Evolutionary conservation across 1,139 yeast species (phyloP).

Genomic region (Taphrina pruni): DNA sequence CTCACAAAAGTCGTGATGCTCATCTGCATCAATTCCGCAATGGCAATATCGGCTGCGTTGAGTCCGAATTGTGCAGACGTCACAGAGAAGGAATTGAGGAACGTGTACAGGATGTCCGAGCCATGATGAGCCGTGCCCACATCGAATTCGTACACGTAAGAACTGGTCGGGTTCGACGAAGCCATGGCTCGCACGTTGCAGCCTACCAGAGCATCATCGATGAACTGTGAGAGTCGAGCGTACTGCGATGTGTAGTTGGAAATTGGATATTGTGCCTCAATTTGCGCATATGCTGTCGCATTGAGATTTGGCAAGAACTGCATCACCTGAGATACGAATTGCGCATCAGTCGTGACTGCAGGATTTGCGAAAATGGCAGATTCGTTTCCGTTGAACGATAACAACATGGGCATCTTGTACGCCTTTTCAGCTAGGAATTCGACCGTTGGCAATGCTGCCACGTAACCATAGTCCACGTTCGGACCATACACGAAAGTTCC

Average conservation of each 20-base stretch:
- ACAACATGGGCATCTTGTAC: conserved; percentile 4
- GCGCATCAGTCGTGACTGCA: conserved; percentile 2
- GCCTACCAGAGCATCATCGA: conserved; percentile 1
- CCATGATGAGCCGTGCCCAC: conserved; percentile 24
- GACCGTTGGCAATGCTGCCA: conserved; percentile 12
- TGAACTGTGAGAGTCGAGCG: conserved; percentile 10
- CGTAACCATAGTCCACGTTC: conserved; percentile 15
- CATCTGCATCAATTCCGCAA: conserved; percentile 11
- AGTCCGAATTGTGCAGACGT: conserved; percentile 6
- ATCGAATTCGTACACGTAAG: conserved; percentile 11
- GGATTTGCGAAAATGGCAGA: conserved; percentile 15
- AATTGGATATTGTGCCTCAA: conserved; percentile 7
- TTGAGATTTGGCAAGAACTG: not conserved
- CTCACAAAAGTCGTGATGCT: conserved; percentile 9
- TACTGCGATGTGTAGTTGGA: conserved; percentile 10
- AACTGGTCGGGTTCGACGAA: not conserved
- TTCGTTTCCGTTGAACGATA: conserved; percentile 8
- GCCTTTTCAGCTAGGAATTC: conserved; percentile 4
- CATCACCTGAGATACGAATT: not conserved
- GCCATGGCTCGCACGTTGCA: conserved; percentile 13
- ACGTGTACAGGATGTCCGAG: conserved; percentile 14
- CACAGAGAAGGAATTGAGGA: conserved; percentile 1
- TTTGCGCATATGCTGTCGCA: not conserved
- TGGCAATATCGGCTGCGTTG: conserved; percentile 4
- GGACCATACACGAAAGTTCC: conserved; percentile 23